Evolutionary conservation across 2,329 filamentous ascomycete genomes (phyloP).

Genomic region (Microcyclospora pomicola): DNA sequence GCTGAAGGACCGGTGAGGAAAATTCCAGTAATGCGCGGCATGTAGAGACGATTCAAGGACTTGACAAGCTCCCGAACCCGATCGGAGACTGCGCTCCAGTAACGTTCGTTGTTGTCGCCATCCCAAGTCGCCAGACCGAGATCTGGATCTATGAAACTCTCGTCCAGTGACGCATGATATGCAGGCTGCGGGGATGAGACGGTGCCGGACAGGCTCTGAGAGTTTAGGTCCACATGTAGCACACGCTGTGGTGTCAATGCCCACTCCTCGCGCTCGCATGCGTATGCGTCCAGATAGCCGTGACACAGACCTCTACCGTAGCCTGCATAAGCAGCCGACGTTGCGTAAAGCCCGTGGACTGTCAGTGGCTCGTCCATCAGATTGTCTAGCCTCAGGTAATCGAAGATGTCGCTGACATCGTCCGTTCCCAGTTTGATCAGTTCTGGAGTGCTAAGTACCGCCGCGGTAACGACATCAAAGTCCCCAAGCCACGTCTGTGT

Average conservation of each 20-base stretch:
- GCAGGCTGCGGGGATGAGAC: neutral
- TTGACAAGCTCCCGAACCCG: neutral
- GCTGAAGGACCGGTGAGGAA: slow-evolving; percentile 1
- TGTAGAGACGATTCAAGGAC: neutral
- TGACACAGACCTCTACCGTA: neutral
- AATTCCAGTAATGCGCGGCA: neutral
- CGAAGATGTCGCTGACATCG: slow-evolving; percentile 1
- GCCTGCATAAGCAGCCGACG: slow-evolving; percentile 1
- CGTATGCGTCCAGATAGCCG: neutral
- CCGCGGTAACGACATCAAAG: neutral
- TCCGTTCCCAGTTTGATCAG: neutral
- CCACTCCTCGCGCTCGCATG: neutral
- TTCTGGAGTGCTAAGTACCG: neutral
- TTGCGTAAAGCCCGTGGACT: neutral
- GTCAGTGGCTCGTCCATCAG: neutral
- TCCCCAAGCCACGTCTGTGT: neutral
- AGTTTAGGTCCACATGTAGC: neutral
- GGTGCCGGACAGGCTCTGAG: neutral
- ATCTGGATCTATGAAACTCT: slow-evolving; percentile 1
- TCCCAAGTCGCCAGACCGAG: neutral
- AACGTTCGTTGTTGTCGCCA: neutral
- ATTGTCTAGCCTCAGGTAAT: neutral
- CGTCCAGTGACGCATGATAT: neutral
- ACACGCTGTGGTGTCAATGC: neutral
- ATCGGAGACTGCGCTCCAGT: neutral